A percentile compares a stretch with the other conserved stretches of the same genome.
Evolutionary conservation across 2,329 filamentous ascomycete genomes (phyloP).

Genomic region (Arthroderma sp.): DNA sequence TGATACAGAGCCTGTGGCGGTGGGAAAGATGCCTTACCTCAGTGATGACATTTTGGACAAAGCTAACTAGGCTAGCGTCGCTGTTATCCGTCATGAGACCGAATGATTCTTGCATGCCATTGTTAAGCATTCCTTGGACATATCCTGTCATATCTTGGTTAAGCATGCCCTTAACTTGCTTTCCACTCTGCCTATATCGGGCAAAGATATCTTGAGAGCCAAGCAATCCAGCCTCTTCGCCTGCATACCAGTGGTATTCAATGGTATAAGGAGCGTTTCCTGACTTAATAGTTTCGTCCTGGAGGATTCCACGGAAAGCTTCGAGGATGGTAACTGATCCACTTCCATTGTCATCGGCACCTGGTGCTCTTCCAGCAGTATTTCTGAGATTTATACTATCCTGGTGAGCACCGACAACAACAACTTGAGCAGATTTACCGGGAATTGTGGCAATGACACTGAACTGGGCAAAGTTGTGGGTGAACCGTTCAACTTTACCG

Average conservation of each 20-base stretch:
- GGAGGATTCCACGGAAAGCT: slow-evolving; percentile 67
- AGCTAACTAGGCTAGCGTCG: slow-evolving; percentile 65
- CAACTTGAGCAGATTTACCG: slow-evolving; percentile 67
- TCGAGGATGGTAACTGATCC: slow-evolving; percentile 92
- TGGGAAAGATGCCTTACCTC: slow-evolving; percentile 31
- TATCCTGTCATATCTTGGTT: slow-evolving; percentile 98
- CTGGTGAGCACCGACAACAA: slow-evolving; percentile 84
- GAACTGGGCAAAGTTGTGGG: slow-evolving; percentile 77
- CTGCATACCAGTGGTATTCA: slow-evolving; percentile 94
- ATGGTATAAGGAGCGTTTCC: slow-evolving; percentile 72
- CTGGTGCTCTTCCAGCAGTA: slow-evolving; percentile 68
- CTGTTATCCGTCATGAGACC: slow-evolving; percentile 91
- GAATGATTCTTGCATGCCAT: slow-evolving; percentile 69
- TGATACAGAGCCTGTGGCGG: background rate
- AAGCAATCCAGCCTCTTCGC: slow-evolving; percentile 75
- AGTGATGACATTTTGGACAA: slow-evolving; percentile 79
- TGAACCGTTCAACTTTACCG: slow-evolving; percentile 59
- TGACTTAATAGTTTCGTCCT: slow-evolving; percentile 53
- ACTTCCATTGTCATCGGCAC: slow-evolving; percentile 90
- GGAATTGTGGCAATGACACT: slow-evolving; percentile 87
- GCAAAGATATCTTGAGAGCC: slow-evolving; percentile 84
- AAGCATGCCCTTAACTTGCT: slow-evolving; percentile 86
- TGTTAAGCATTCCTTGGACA: slow-evolving; percentile 66
- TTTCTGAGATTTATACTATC: slow-evolving; percentile 91
- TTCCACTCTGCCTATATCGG: slow-evolving; percentile 57